phyloP scores from a whole-genome alignment of 2,329 filamentous ascomycete species.

The Paramyrothecium roridum region DNA sequence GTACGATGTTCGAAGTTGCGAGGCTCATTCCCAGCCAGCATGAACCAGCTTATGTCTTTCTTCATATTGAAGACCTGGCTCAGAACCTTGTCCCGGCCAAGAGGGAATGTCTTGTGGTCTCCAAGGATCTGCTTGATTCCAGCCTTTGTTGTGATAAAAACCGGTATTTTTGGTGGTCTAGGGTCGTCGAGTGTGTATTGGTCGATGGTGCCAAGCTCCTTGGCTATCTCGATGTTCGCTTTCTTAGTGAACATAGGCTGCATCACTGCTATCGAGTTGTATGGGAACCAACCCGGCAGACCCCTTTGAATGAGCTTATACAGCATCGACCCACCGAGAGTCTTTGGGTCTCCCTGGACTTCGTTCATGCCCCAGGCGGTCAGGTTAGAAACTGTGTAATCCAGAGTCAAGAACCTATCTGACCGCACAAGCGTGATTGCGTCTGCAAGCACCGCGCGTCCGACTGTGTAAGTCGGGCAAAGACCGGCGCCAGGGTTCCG shows the following conservation, averaged over 20 bases:
- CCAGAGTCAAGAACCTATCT: conserved; percentile 61
- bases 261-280: conserved; percentile 18
- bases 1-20: conserved; percentile 26
- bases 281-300: conserved; percentile 13
- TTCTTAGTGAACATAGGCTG: conserved; percentile 22
- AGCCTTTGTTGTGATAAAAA: conserved; percentile 19
- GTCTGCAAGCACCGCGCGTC: conserved; percentile 66
- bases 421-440: conserved; percentile 68
- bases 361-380: neutral
- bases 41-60: conserved; percentile 34
- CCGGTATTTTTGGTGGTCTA: conserved; percentile 25
- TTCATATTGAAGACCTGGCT: conserved; percentile 29
- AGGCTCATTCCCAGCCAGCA: conserved; percentile 32
- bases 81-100: conserved; percentile 29
- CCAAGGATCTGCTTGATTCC: conserved; percentile 27
- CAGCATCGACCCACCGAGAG: conserved; percentile 12
- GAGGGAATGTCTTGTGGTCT: conserved; percentile 26
- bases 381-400: conserved; percentile 16
- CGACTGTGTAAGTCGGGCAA: conserved; percentile 64
- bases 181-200: conserved; percentile 31
- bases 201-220: conserved; percentile 15
- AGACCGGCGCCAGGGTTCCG: conserved; percentile 66
- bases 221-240: conserved; percentile 13
- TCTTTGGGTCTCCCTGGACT: neutral
- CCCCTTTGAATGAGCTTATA: conserved; percentile 16